These are phyloP conservation scores for Pyricularia sp. DNA, from an alignment of 2,329 filamentous ascomycete genomes.

Conservation along the genomic window DNA sequence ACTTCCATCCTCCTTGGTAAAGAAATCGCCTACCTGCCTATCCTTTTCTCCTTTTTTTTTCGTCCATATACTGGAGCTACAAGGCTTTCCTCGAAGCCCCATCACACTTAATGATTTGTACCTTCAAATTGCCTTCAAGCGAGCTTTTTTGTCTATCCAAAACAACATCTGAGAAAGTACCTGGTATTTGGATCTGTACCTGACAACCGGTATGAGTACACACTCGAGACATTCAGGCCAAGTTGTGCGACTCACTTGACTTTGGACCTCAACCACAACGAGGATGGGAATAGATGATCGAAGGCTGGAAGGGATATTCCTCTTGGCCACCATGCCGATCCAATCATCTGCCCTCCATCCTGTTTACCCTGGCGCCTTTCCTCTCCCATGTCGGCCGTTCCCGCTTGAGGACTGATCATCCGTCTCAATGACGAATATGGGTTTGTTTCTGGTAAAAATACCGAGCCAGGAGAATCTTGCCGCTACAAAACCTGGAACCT, in stretches of 20 bases:
- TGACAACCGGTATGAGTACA: background rate
- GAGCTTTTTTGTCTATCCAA: background rate
- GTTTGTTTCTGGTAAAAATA: background rate
- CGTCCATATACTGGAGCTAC: no score
- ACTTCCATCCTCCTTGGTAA: conserved; percentile 1
- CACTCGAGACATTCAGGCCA: background rate
- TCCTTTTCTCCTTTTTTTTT: background rate
- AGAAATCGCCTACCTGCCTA: background rate
- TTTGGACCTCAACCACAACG: background rate
- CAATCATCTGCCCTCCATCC: background rate
- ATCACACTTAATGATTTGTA: background rate
- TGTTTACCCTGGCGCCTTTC: background rate
- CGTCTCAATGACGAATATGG: background rate
- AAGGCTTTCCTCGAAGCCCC: no score
- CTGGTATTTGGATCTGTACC: background rate
- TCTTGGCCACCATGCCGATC: background rate
- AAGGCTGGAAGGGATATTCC: background rate
- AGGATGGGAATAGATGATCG: background rate
- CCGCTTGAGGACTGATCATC: background rate
- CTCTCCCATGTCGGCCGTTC: background rate
- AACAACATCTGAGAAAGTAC: background rate
- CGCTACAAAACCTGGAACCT: background rate
- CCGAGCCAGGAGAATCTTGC: background rate
- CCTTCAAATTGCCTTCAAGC: background rate
- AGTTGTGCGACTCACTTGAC: background rate